A percentile compares a stretch with the other conserved stretches of the same genome.
These are phyloP conservation scores for Verbena officinalis DNA, from an alignment of 257 asterid species.

Conservation along the genomic window DNA sequence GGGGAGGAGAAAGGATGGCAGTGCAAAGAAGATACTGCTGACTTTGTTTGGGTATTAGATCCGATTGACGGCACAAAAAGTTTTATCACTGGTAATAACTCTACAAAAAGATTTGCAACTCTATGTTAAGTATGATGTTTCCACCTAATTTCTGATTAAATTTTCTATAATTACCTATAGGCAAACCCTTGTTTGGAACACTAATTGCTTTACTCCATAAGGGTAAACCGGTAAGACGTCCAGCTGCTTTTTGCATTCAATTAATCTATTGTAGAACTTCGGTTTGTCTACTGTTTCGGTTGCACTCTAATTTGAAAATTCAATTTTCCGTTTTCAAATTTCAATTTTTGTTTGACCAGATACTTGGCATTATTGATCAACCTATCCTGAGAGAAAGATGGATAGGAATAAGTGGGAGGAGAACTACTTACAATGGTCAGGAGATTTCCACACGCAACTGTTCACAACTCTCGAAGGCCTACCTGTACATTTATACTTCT, in stretches of 20 bases:
- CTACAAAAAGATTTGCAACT: neutral
- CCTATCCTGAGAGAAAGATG: constrained; percentile 95
- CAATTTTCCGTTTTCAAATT: neutral
- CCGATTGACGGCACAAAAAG: constrained; percentile 99
- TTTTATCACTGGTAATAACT: constrained; percentile 74
- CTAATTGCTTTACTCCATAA: constrained; percentile 80
- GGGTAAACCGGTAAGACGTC: constrained; percentile 83
- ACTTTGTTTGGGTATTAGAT: constrained; percentile 94
- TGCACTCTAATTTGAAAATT: constrained; percentile 13
- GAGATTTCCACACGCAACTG: constrained; percentile 78
- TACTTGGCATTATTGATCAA: constrained; percentile 94
- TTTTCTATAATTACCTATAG: constrained; percentile 38
- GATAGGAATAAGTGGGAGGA: constrained; percentile 78
- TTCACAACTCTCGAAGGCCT: constrained; percentile 79
- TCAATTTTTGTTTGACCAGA: constrained; percentile 43
- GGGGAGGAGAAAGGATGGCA: constrained; percentile 98
- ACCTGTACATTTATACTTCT: constrained; percentile 56
- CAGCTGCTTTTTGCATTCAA: constrained; percentile 23
- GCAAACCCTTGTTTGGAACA: constrained; percentile 95
- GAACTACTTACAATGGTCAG: constrained; percentile 77
- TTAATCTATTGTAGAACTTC: constrained; percentile 23
- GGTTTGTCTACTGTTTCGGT: constrained; percentile 4
- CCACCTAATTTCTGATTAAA: constrained; percentile 15
- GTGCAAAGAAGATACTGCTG: constrained; percentile 68
- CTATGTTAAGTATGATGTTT: constrained; percentile 18